These are phyloP conservation scores for Clonostachys byssicola DNA, from an alignment of 2,329 filamentous ascomycete species.

Conservation along the genomic window DNA sequence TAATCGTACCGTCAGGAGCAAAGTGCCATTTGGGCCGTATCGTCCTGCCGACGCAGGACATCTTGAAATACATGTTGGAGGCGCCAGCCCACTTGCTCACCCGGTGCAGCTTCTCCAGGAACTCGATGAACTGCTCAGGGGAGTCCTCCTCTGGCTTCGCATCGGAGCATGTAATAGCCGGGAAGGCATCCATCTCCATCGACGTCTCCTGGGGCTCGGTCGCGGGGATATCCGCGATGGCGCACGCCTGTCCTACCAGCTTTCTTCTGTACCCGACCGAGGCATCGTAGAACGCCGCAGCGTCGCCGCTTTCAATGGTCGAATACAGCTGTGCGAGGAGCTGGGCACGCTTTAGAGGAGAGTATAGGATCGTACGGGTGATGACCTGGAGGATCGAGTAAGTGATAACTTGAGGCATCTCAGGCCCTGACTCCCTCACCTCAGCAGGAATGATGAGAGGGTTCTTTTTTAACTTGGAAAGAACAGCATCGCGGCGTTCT, in stretches of 20 bases:
- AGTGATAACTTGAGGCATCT: constrained; percentile 43
- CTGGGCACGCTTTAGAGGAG: constrained; percentile 27
- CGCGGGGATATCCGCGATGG: constrained; percentile 16
- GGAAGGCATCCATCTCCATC: constrained; percentile 29
- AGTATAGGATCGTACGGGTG: constrained; percentile 36
- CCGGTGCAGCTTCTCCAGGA: constrained; percentile 21
- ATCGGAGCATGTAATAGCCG: constrained; percentile 42
- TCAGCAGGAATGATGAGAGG: constrained; percentile 36
- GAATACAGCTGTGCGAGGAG: constrained; percentile 36
- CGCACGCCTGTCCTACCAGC: constrained; percentile 10
- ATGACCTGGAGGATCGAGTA: constrained; percentile 41
- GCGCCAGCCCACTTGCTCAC: constrained; percentile 38
- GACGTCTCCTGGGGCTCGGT: constrained; percentile 15
- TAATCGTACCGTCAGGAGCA: neutral
- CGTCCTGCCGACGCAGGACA: constrained; percentile 30
- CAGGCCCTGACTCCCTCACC: constrained; percentile 18
- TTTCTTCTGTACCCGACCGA: constrained; percentile 5
- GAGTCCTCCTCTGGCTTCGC: constrained; percentile 20
- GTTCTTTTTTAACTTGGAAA: constrained; percentile 29
- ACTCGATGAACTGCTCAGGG: constrained; percentile 23
- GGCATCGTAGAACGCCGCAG: constrained; percentile 33
- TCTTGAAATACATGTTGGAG: constrained; percentile 31
- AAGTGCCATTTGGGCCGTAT: constrained; percentile 34
- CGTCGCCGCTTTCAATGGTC: constrained; percentile 37
- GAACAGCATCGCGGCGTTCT: constrained; percentile 28